Evolutionary conservation across 139 green algal species (phyloP), one percentile per base, ranked within the genome.

Genomic region (Zygnema circumcarinatum): DNA sequence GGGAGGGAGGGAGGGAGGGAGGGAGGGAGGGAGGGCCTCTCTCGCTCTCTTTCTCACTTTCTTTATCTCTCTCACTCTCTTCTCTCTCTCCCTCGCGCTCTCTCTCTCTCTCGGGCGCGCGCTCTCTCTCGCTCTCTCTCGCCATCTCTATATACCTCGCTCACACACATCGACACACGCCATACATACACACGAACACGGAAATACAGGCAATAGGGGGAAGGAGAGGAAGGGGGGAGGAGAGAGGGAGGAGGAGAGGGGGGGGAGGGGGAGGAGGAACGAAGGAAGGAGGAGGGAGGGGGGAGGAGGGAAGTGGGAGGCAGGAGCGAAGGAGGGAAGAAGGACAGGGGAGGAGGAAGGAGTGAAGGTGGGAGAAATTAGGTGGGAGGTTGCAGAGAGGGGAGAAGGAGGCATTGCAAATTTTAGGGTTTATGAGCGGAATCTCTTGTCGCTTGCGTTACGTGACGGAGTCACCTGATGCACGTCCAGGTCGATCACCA

Each of bases 401-500:
- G 16, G 47, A 62, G 16, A 62, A 62, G 47, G 47, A 62, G 47
- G n/a, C n/a, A n/a, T n/a, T n/a, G n/a, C n/a, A n/a, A n/a, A n/a
- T n/a, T n/a, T n/a, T n/a, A n/a, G n/a, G n/a, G n/a, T n/a, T n/a
- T n/a, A n/a, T n/a, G n/a, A n/a, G n/a, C n/a, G n/a, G n/a, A n/a
- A n/a, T n/a, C n/a, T n/a, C n/a, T n/a, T n/a, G n/a, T n/a, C n/a
- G n/a, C n/a, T n/a, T n/a, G n/a, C n/a, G n/a, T n/a, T n/a, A n/a
- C n/a, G n/a, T n/a, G n/a, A n/a, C n/a, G n/a, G n/a, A n/a, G n/a
- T n/a, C 20, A 87, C 81, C 81, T 87, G 81, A 53, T 87, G 81
- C 72, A 87, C 81, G 73, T 87, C 81, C 11, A 87, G 81, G 38
- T 87, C 81, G 76, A 87, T 39, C 32, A 87, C 74, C 25, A 87